Conservation (phyloP, 1,284 basidiomycete species). For the Afroboletus lepidellus region DNA sequence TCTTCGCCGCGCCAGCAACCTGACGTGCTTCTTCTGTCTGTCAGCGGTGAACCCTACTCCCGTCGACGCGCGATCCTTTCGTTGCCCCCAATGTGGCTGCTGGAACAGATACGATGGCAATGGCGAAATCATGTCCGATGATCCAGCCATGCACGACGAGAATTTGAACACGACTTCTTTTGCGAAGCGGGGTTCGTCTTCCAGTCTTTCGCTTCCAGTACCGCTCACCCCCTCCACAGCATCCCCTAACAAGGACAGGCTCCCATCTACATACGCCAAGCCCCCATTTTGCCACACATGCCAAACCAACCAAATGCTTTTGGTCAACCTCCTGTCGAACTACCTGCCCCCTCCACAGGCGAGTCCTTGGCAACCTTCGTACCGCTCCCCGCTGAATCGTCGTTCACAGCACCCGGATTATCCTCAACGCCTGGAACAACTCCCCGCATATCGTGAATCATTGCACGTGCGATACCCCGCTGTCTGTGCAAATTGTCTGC, state of each 20-base stretch:
- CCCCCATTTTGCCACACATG: conserved; percentile 82
- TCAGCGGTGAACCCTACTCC: conserved; percentile 42
- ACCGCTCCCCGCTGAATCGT: background rate
- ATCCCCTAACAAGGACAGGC: conserved; percentile 62
- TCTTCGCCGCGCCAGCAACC: conserved; percentile 37
- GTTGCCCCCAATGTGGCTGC: conserved; percentile 65
- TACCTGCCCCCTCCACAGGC: conserved; percentile 75
- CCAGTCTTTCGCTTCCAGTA: background rate
- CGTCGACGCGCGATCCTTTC: conserved; percentile 53
- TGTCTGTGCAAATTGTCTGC: conserved; percentile 73
- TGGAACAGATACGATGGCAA: conserved; percentile 68
- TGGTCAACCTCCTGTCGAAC: conserved; percentile 82
- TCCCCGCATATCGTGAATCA: conserved; percentile 71
- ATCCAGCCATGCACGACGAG: conserved; percentile 86
- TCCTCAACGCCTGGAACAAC: conserved; percentile 52
- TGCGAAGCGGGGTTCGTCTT: conserved; percentile 63
- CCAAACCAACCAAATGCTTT: conserved; percentile 85
- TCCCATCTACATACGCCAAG: conserved; percentile 57
- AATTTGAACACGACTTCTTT: conserved; percentile 70
- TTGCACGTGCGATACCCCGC: conserved; percentile 83
- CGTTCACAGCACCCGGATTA: conserved; percentile 67
- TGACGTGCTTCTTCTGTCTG: conserved; percentile 71
- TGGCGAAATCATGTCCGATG: conserved; percentile 78
- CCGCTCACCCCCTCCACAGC: conserved; percentile 38
- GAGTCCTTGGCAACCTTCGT: conserved; percentile 24